phyloP scores from a whole-genome alignment of 257 asterid genomes.

The Osmanthus fragrans region DNA sequence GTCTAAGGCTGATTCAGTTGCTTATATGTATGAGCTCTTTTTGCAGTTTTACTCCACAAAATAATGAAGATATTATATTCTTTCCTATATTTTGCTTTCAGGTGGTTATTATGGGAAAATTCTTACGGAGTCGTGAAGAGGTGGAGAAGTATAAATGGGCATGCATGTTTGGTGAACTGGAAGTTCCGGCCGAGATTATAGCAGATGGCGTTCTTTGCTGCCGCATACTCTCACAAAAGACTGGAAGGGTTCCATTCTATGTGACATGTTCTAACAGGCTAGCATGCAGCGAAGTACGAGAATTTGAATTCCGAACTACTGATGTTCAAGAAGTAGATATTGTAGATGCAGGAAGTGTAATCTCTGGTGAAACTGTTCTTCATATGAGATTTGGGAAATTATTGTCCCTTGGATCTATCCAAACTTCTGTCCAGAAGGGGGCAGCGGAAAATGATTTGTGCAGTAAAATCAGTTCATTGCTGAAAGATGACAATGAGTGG shows the following conservation, averaged over 20 bases:
- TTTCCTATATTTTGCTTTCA: slow-evolving; percentile 31
- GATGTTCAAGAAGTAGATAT: slow-evolving; percentile 45
- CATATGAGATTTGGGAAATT: slow-evolving; percentile 74
- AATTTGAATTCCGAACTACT: slow-evolving; percentile 65
- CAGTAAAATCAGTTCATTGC: slow-evolving; percentile 53
- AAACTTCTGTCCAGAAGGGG: slow-evolving; percentile 30
- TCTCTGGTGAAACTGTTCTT: slow-evolving; percentile 61
- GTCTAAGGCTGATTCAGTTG: slow-evolving; percentile 21
- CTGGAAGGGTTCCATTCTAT: slow-evolving; percentile 86
- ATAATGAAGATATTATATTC: not conserved
- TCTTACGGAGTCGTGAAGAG: slow-evolving; percentile 60
- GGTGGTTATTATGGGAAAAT: slow-evolving; percentile 77
- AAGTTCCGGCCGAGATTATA: slow-evolving; percentile 81
- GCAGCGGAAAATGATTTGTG: slow-evolving; percentile 44
- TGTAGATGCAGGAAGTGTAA: slow-evolving; percentile 26
- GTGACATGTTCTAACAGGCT: slow-evolving; percentile 86
- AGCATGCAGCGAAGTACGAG: slow-evolving; percentile 96
- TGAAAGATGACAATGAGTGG: slow-evolving; percentile 73
- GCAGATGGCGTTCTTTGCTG: slow-evolving; percentile 81
- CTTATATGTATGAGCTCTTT: slow-evolving; percentile 12
- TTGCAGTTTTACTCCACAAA: slow-evolving; percentile 3
- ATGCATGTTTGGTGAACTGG: slow-evolving; percentile 94
- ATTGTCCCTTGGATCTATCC: slow-evolving; percentile 56
- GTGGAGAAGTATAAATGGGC: slow-evolving; percentile 73
- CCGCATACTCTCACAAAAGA: slow-evolving; percentile 65